These are phyloP conservation scores for Raddia guianensis DNA, from an alignment of 176 grass and related monocot species.

Conservation along the genomic window DNA sequence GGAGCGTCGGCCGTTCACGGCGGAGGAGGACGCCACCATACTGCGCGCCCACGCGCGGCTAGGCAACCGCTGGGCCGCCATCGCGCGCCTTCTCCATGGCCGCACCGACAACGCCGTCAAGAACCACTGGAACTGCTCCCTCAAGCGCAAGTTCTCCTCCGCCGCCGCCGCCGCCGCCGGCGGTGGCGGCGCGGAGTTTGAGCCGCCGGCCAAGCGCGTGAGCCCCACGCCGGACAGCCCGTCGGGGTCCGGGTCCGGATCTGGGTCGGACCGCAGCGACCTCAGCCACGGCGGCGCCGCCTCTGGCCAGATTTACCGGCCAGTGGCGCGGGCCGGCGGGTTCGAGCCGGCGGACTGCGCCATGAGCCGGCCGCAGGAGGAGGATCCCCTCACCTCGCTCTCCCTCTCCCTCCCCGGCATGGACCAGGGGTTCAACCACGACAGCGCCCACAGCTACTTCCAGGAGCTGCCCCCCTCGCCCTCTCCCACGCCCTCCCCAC, in stretches of 20 bases:
- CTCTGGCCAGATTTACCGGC: slow-evolving; percentile 38
- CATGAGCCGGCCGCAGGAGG: slow-evolving; percentile 39
- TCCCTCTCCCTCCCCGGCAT: slow-evolving; percentile 64
- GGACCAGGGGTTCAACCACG: slow-evolving; percentile 44
- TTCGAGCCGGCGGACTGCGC: slow-evolving; percentile 42
- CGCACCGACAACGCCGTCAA: slow-evolving; percentile 99
- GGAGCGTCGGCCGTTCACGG: slow-evolving; percentile 86
- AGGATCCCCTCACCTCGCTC: slow-evolving; percentile 74
- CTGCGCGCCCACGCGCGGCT: slow-evolving; percentile 60
- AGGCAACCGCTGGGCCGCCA: slow-evolving; percentile 92
- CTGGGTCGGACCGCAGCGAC: slow-evolving; percentile 54
- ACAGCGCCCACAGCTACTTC: slow-evolving; percentile 46
- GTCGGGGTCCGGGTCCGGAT: slow-evolving; percentile 49
- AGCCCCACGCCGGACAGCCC: slow-evolving; percentile 62
- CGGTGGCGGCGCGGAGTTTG: background rate
- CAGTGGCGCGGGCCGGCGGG: slow-evolving; percentile 49
- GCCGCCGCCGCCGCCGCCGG: background rate
- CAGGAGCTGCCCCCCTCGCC: slow-evolving; percentile 35
- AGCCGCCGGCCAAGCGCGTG: slow-evolving; percentile 47
- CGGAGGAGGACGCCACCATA: slow-evolving; percentile 75
- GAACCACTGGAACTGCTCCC: slow-evolving; percentile 99
- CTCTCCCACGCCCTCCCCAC: background rate
- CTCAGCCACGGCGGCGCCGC: slow-evolving; percentile 54
- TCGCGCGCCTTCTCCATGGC: slow-evolving; percentile 74
- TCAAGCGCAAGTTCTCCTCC: slow-evolving; percentile 69